These are phyloP conservation scores for Fusarium mundagurra DNA, from an alignment of 2,329 filamentous ascomycete genomes.

Conservation along the genomic window DNA sequence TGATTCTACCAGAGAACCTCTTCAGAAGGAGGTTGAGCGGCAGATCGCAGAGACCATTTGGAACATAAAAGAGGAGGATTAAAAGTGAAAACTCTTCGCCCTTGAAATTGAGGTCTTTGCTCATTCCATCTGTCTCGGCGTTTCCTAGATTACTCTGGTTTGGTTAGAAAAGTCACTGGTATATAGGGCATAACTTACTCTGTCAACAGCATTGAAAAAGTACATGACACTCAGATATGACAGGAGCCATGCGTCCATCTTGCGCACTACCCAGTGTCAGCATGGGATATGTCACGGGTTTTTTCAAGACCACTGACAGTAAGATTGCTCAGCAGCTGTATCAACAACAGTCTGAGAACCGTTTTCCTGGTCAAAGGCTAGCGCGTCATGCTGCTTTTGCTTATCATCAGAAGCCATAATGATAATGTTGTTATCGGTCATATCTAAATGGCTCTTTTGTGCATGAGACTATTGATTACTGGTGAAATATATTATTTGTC, in stretches of 20 bases:
- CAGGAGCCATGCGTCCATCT: constrained; percentile 6
- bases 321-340: neutral
- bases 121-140: constrained; percentile 59
- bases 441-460: neutral
- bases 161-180: neutral
- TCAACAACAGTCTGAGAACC: neutral
- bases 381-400: neutral
- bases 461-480: too few species aligned
- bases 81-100: constrained; percentile 56
- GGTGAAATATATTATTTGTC: neutral
- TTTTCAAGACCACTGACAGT: neutral
- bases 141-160: constrained; percentile 57
- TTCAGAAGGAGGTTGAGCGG: constrained; percentile 44
- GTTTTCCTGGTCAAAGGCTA: neutral
- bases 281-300: too few species aligned
- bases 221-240: constrained; percentile 4
- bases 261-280: neutral
- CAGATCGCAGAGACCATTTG: constrained; percentile 44
- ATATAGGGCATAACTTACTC: neutral
- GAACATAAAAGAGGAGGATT: constrained; percentile 61
- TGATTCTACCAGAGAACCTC: constrained; percentile 49
- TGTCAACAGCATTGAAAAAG: constrained; percentile 3
- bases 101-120: constrained; percentile 51
- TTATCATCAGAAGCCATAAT: neutral
- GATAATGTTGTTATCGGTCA: neutral